Base-by-base conservation (phyloP, 2,329 filamentous ascomycete species). In the Neonectria punicea region DNA sequence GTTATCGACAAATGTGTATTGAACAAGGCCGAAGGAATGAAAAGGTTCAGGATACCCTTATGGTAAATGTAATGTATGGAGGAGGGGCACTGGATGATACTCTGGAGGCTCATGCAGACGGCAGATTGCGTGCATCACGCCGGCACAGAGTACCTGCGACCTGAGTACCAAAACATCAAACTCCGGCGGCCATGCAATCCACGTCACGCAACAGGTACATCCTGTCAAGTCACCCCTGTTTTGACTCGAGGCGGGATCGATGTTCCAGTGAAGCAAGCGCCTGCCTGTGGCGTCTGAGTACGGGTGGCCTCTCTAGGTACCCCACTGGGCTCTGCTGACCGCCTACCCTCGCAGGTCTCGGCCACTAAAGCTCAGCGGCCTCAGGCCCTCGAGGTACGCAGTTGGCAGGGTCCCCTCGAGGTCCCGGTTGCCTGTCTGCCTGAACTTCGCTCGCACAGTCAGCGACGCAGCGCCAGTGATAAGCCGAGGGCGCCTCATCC, bases 381-480 rank as follows among this genome's bases (percentile, higher is more conserved):
- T 22, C 51, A 39, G 54, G 47, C 60, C 58, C 66, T 59, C 65
- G 61, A 25, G 25, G 25, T 25, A 25, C 25, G 69, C 66, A 59
- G 69, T n/a, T 39, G 36, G 14, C 36, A 39, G 69, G 71, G 68
- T 59, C 53, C 58, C 61, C 53, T 60, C 56, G 59, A 18, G 55
- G 32, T 55, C 58, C 55, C n/a, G 59, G 50, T 32, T 74, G 67
- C 66, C 70, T 73, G 28, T 34, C 53, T 60, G 67, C 61, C 67
- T 66, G 62, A 66, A 67, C 70, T 39, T 39, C 36, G 36, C 36
- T 57, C 68, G 67, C 63, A 71, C 71, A 66, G 71, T 73, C 71
- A 73, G 71, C 69, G 68, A 69, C 66, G 65, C 70, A 73, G 58
- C 69, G 49, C 66, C 64, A 64, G 61, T 67, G 71, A 73, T 74